Evolutionary conservation across 805 yeast species (phyloP).

Genomic region (Yamadazyma sp.): DNA sequence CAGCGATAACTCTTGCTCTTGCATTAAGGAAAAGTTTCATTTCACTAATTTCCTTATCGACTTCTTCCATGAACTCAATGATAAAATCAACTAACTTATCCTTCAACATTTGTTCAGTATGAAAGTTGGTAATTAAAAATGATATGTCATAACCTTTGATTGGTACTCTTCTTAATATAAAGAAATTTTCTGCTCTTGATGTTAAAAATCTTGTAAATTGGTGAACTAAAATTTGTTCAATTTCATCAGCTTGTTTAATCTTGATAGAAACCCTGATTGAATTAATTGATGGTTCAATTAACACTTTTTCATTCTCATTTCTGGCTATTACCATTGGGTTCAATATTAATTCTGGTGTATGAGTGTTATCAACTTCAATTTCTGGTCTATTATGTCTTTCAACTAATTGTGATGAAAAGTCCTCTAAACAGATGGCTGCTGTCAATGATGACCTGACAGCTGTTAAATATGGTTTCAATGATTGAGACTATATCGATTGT

Average conservation of each 20-base stretch:
- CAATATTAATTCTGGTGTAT: slow-evolving; percentile 75
- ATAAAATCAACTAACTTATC: slow-evolving; percentile 94
- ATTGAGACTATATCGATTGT: slow-evolving; percentile 65
- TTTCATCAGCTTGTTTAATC: slow-evolving; percentile 97
- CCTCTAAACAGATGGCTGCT: slow-evolving; percentile 88
- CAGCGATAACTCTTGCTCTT: slow-evolving; percentile 96
- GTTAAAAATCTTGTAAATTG: slow-evolving; percentile 92
- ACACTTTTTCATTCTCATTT: slow-evolving; percentile 87
- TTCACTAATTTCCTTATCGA: slow-evolving; percentile 96
- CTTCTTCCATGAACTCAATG: slow-evolving; percentile 98
- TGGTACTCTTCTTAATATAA: slow-evolving; percentile 87
- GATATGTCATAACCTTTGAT: slow-evolving; percentile 90
- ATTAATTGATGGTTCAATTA: slow-evolving; percentile 92
- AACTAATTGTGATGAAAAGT: slow-evolving; percentile 90
- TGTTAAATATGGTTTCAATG: slow-evolving; percentile 88
- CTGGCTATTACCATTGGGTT: slow-evolving; percentile 89
- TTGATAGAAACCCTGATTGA: slow-evolving; percentile 87
- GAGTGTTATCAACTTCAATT: slow-evolving; percentile 73
- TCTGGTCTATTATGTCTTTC: slow-evolving; percentile 98
- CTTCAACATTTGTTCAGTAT: slow-evolving; percentile 93
- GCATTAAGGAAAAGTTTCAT: slow-evolving; percentile 97
- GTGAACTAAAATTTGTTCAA: slow-evolving; percentile 90
- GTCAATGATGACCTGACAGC: slow-evolving; percentile 93
- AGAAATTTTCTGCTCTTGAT: slow-evolving; percentile 92
- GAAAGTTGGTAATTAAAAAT: slow-evolving; percentile 88